A percentile compares a stretch with the other conserved stretches of the same genome.
Conservation (phyloP, 2,329 filamentous ascomycete species). For the Diaporthe ampelina region DNA sequence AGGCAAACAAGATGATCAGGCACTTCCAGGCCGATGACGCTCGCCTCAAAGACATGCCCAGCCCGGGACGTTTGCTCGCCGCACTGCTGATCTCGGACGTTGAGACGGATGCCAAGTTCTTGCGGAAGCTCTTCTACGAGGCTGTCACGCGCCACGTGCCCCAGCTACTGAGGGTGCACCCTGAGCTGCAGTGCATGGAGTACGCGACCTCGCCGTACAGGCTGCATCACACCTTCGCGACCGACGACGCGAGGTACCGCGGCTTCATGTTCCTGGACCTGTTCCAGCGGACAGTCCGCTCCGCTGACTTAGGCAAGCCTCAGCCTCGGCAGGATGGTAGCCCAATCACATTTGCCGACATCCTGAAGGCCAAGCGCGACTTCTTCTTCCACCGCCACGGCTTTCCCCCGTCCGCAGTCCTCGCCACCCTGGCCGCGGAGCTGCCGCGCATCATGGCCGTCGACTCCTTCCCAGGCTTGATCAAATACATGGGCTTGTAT, state of each 20-base stretch:
- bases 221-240: slow-evolving; percentile 61
- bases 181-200: slow-evolving; percentile 63
- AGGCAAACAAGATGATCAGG: slow-evolving; percentile 57
- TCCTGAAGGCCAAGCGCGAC: slow-evolving; percentile 57
- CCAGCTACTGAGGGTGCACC: slow-evolving; percentile 59
- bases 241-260: slow-evolving; percentile 61
- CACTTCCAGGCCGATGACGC: slow-evolving; percentile 54
- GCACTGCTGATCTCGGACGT: slow-evolving; percentile 61
- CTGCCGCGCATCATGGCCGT: slow-evolving; percentile 60
- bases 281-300: slow-evolving; percentile 60
- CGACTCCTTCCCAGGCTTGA: slow-evolving; percentile 57
- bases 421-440: slow-evolving; percentile 55
- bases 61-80: slow-evolving; percentile 63
- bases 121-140: slow-evolving; percentile 61
- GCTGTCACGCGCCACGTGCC: slow-evolving; percentile 65
- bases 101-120: slow-evolving; percentile 55
- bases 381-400: slow-evolving; percentile 62
- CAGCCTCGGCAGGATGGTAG: too few species aligned
- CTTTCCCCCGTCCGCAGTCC: slow-evolving; percentile 57
- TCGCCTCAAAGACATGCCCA: slow-evolving; percentile 56
- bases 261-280: slow-evolving; percentile 67
- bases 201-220: slow-evolving; percentile 59
- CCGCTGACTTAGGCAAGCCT: slow-evolving; percentile 40
- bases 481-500: slow-evolving; percentile 58
- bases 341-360: background rate